phyloP scores from a whole-genome alignment of 192 early-diverging fungal genomes.

The Radiomyces spectabilis region DNA sequence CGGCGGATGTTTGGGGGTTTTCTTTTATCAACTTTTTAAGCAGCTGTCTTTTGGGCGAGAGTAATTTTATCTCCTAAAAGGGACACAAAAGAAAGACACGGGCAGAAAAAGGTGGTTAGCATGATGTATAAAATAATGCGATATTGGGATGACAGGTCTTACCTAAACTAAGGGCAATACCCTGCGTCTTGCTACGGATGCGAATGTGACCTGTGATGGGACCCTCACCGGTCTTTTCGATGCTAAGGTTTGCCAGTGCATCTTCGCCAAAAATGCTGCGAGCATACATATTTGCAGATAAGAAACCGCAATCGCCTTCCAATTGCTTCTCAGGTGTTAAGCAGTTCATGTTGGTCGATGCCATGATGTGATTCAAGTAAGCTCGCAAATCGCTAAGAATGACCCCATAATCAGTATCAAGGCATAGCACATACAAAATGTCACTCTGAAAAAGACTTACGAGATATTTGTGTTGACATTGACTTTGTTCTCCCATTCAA shows the following conservation, averaged over 20 bases:
- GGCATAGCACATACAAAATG: background rate
- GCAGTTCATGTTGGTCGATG: conserved; percentile 97
- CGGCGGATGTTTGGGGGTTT: background rate
- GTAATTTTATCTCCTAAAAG: conserved; percentile 56
- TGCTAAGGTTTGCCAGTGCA: conserved; percentile 94
- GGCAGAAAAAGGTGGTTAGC: background rate
- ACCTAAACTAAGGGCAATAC: conserved; percentile 92
- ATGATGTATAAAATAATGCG: conserved; percentile 10
- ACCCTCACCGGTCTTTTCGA: conserved; percentile 71
- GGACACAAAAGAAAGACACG: background rate
- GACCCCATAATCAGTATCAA: background rate
- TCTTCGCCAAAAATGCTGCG: conserved; percentile 97
- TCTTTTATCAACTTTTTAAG: conserved; percentile 1
- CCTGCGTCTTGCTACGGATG: conserved; percentile 97
- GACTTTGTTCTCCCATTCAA: conserved; percentile 99
- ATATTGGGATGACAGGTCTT: background rate
- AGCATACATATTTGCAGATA: conserved; percentile 97
- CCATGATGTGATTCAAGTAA: conserved; percentile 91
- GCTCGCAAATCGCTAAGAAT: conserved; percentile 65
- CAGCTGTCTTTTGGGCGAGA: conserved; percentile 40
- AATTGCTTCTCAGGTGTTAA: conserved; percentile 90
- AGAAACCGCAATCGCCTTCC: conserved; percentile 92
- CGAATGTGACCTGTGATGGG: conserved; percentile 93
- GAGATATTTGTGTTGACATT: conserved; percentile 91
- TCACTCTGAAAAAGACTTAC: conserved; percentile 33